Evolutionary conservation across 441 rosid genomes (phyloP).

Genomic region (Croton setiger): DNA sequence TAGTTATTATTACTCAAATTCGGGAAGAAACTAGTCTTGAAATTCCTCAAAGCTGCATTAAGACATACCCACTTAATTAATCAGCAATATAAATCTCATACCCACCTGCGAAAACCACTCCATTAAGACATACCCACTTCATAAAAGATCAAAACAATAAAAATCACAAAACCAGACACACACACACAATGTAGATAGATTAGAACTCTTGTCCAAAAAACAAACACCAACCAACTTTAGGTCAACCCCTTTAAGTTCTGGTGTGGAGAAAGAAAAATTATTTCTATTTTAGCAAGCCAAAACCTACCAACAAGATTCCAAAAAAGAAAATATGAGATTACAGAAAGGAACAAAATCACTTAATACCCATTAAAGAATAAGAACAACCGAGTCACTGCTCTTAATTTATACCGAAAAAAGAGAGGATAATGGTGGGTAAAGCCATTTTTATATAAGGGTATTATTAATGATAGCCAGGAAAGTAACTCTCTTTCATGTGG

Average conservation of each 20-base stretch:
- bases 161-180: slow-evolving; percentile 19
- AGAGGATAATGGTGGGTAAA: slow-evolving; percentile 19
- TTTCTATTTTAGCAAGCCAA: slow-evolving; percentile 16
- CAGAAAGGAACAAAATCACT: slow-evolving; percentile 32
- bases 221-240: slow-evolving; percentile 28
- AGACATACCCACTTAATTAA: slow-evolving; percentile 29
- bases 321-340: slow-evolving; percentile 25
- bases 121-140: slow-evolving; percentile 25
- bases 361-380: slow-evolving; percentile 31
- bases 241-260: slow-evolving; percentile 34
- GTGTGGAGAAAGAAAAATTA: slow-evolving; percentile 8
- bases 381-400: slow-evolving; percentile 2
- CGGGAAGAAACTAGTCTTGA: slow-evolving; percentile 1
- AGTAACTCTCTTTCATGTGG: slow-evolving; percentile 36
- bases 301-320: slow-evolving; percentile 43
- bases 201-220: slow-evolving; percentile 2
- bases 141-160: slow-evolving; percentile 16
- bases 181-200: background rate
- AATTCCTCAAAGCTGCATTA: slow-evolving; percentile 12
- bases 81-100: background rate
- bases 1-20: slow-evolving; percentile 2
- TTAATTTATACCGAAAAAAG: slow-evolving; percentile 21
- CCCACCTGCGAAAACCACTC: slow-evolving; percentile 22
- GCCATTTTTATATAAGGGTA: slow-evolving; percentile 22
- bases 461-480: slow-evolving; percentile 18